Conservation (phyloP, 495 filamentous ascomycete species). For the Penicillium angulare region DNA sequence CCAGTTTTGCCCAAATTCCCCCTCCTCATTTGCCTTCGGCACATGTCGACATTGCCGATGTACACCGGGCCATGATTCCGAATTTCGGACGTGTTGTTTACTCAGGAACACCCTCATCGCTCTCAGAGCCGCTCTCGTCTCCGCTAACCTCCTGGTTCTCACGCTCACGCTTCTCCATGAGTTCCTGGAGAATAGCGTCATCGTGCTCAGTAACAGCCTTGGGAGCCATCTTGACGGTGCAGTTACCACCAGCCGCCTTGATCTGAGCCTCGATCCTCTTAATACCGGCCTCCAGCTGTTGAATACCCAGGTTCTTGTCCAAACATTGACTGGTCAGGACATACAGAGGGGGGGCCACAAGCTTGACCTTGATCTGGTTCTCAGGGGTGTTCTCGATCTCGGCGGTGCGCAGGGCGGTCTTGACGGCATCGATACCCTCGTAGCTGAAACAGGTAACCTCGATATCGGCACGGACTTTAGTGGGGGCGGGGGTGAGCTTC, state of each 20-base stretch:
- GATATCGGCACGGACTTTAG: constrained; percentile 95
- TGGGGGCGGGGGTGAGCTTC: constrained; percentile 92
- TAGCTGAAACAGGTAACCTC: constrained; percentile 98
- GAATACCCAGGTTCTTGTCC: constrained; percentile 85
- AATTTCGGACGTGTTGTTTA: constrained; percentile 28
- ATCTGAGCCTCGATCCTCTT: constrained; percentile 78
- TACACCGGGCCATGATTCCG: constrained; percentile 15
- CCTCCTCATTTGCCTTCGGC: constrained; percentile 13
- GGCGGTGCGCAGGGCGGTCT: constrained; percentile 79
- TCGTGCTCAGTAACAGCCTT: constrained; percentile 99
- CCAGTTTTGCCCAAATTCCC: constrained; percentile 20
- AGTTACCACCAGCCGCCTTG: constrained; percentile 67
- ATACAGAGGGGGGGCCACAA: constrained; percentile 93
- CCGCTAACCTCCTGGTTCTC: constrained; percentile 97
- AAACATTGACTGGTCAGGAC: constrained; percentile 90
- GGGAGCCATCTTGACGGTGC: constrained; percentile 91
- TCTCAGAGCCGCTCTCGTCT: constrained; percentile 91
- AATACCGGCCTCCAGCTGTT: constrained; percentile 82
- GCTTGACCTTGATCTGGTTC: constrained; percentile 92
- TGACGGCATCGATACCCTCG: constrained; percentile 97
- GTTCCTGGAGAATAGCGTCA: constrained; percentile 90
- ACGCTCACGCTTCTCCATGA: constrained; percentile 98
- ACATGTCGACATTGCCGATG: constrained; percentile 19
- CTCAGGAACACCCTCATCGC: constrained; percentile 67
- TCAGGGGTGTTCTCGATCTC: constrained; percentile 86